Conservation (phyloP, 2,329 filamentous ascomycete species). For the Aspergillus sp. region DNA sequence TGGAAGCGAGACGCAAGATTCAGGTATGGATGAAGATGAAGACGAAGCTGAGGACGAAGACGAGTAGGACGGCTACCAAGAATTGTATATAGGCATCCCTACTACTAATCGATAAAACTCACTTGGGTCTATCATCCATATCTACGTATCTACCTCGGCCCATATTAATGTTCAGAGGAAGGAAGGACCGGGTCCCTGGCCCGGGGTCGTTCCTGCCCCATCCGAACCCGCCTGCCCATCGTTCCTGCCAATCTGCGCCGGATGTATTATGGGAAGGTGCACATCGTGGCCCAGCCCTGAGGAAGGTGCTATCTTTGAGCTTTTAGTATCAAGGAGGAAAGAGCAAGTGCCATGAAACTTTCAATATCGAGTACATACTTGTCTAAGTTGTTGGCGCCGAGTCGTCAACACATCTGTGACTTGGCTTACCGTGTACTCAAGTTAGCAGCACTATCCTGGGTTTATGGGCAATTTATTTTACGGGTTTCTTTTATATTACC, state of each 20-base stretch:
- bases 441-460: neutral
- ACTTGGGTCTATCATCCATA: neutral
- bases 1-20: neutral
- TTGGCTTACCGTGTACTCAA: neutral
- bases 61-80: no score
- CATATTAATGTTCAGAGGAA: no score
- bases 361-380: neutral
- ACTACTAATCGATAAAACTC: neutral
- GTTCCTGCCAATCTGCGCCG: neutral
- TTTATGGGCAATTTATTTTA: neutral
- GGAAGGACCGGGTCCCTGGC: neutral
- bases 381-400: neutral
- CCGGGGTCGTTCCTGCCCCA: neutral
- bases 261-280: neutral
- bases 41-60: neutral
- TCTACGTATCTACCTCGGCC: neutral
- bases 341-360: neutral
- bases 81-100: neutral
- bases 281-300: neutral
- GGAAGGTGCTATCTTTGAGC: neutral
- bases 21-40: neutral
- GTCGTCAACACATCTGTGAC: neutral
- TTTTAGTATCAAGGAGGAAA: neutral
- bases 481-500: neutral
- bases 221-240: neutral